These are phyloP conservation scores for Nakataea oryzae DNA, from an alignment of 2,329 filamentous ascomycete genomes.

Conservation along the genomic window DNA sequence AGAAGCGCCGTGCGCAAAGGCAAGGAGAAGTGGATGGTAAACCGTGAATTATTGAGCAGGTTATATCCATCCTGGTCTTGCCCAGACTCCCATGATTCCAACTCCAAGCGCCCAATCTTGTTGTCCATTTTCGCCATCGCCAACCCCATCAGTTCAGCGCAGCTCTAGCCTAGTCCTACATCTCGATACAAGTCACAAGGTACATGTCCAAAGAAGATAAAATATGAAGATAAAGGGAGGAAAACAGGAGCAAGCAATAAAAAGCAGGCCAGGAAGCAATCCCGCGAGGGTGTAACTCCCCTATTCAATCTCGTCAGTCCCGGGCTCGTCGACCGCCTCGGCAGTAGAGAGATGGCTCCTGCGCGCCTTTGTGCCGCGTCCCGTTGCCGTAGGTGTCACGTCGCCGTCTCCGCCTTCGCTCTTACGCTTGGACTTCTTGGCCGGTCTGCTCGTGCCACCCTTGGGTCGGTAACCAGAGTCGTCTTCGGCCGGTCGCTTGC, in stretches of 20 bases:
- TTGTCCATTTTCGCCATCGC: neutral
- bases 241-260: neutral
- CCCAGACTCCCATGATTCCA: neutral
- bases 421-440: conserved; percentile 48
- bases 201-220: neutral
- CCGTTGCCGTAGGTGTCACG: conserved; percentile 16
- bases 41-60: neutral
- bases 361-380: conserved; percentile 15
- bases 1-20: neutral
- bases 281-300: neutral
- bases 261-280: neutral
- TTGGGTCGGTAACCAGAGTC: conserved; percentile 50
- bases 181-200: neutral
- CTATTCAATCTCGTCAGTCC: neutral
- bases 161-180: neutral
- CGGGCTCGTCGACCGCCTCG: conserved; percentile 15
- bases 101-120: neutral
- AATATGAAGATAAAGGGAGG: neutral
- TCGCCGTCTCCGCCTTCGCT: conserved; percentile 27
- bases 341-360: conserved; percentile 16
- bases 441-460: conserved; percentile 39
- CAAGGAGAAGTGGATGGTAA: neutral
- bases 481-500: conserved; percentile 40
- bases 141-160: neutral
- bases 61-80: neutral